phyloP scores from a whole-genome alignment of 306 rosid species.

The Trifolium pratense region DNA sequence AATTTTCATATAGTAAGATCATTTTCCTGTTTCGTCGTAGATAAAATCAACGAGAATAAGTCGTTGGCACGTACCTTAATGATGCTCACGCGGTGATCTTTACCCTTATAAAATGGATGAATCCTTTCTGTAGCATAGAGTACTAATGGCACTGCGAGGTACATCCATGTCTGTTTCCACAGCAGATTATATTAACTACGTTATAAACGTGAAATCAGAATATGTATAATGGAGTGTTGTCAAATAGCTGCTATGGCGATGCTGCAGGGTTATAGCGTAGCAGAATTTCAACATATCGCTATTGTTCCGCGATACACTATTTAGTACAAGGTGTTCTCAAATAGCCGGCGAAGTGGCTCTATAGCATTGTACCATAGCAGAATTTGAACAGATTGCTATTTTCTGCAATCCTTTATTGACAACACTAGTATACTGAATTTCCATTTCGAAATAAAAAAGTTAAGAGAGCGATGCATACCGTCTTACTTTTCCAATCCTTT shows the following conservation, averaged over 20 bases:
- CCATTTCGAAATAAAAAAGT: neutral
- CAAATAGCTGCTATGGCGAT: too few species aligned
- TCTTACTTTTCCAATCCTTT: constrained; percentile 62
- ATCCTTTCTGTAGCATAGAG: constrained; percentile 71
- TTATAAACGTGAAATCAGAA: neutral
- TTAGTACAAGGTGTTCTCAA: neutral
- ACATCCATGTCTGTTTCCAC: constrained; percentile 92
- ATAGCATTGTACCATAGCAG: neutral
- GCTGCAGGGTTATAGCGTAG: too few species aligned
- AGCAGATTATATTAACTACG: neutral
- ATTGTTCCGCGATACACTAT: neutral
- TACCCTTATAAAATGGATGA: constrained; percentile 49
- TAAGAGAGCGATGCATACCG: constrained; percentile 57
- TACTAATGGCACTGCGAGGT: constrained; percentile 58
- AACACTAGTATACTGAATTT: neutral
- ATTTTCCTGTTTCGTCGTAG: constrained; percentile 6
- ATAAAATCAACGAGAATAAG: constrained; percentile 4
- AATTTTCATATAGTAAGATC: constrained; percentile 40
- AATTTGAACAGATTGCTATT: neutral
- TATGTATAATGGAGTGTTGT: neutral
- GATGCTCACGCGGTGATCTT: constrained; percentile 62
- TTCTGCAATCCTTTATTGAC: neutral
- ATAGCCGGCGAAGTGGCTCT: too few species aligned
- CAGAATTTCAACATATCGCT: neutral
- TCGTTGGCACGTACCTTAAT: constrained; percentile 56